A percentile compares a stretch with the other conserved stretches of the same genome.
phyloP scores from a whole-genome alignment of 768 basidiomycete genomes.

The Amanita muscaria region DNA sequence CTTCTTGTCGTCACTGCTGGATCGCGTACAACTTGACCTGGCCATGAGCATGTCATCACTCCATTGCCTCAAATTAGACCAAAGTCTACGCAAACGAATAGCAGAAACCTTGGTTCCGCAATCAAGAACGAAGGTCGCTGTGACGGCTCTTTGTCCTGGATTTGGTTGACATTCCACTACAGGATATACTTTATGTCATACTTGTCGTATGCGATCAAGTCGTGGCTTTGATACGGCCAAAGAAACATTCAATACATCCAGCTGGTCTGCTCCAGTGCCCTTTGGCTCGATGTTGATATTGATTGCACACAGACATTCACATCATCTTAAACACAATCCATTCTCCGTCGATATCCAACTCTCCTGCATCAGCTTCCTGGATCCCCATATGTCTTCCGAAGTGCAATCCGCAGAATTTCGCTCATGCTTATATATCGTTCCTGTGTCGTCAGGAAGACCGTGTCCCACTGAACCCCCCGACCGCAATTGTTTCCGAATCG shows the following conservation, averaged over 20 bases:
- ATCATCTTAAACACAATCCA: constrained; percentile 87
- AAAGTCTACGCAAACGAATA: constrained; percentile 57
- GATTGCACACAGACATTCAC: constrained; percentile 65
- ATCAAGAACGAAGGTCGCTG: constrained; percentile 65
- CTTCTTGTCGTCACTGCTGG: constrained; percentile 66
- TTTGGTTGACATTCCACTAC: background rate
- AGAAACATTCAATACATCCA: constrained; percentile 92
- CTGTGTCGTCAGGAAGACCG: constrained; percentile 35
- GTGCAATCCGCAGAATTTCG: constrained; percentile 82
- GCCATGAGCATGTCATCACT: constrained; percentile 76
- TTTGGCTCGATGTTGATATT: background rate
- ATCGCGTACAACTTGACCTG: constrained; percentile 66
- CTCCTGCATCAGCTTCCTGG: constrained; percentile 81
- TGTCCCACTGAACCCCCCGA: constrained; percentile 12
- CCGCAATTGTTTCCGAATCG: constrained; percentile 8
- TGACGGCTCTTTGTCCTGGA: background rate
- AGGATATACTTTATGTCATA: constrained; percentile 91
- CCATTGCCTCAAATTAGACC: constrained; percentile 70
- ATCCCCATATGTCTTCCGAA: constrained; percentile 94
- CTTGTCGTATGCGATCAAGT: constrained; percentile 73
- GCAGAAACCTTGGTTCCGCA: constrained; percentile 77
- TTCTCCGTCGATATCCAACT: constrained; percentile 69
- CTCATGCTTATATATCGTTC: constrained; percentile 85
- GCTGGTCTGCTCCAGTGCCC: constrained; percentile 41
- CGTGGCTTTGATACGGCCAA: constrained; percentile 81